Evolutionary conservation across 2,329 filamentous ascomycete species (phyloP), one percentile per base, ranked within the genome.

Genomic region (Diplodia seriata): DNA sequence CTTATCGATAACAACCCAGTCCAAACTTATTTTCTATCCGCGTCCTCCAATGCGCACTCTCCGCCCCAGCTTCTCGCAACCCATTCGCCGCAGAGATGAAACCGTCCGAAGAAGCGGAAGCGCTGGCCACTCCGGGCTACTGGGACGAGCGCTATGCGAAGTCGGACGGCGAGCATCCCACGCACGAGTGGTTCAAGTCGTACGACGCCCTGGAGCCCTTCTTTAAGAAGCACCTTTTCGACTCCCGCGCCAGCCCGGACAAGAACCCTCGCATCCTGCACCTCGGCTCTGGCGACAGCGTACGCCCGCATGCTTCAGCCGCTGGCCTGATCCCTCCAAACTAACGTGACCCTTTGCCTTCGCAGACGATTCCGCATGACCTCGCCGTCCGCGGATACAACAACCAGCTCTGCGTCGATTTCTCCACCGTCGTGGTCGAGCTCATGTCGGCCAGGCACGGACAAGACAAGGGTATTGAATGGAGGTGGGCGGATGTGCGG

Each of bases 231-330:
- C 77, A 82, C 70, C 76, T 87, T 20, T 83, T 85, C 66, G 43
- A n/a, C 7, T 26, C 23, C 68, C 72, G 0, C 71, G 73, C 31
- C 18, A 69, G 69, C 11, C 69, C 79, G 0, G 70, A 76, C 0
- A 72, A 75, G n/a, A 72, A 77, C 18, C 82, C 82, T 0, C 69
- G 74, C 12, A 82, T 88, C n/a, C 72, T 88, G 15, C 86, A 88
- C 74, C 76, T 88, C 4, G 86, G 86, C 0, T 86, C 82, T 9
- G 86, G 86, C 8, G 85, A 88, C 71, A 88, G 85, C 74, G 86
- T 87, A 73, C 23, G 79, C 77, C 20, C 8, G 15, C 36, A 36
- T 31, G 14, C 12, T 40, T 26, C 40, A 29, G 20, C n/a, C 14
- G 20, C 8, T 36, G 29, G 12, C 15, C 50, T 54, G 1, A 23